phyloP scores from a whole-genome alignment of 257 asterid species.

The Thymus mandschuricus region DNA sequence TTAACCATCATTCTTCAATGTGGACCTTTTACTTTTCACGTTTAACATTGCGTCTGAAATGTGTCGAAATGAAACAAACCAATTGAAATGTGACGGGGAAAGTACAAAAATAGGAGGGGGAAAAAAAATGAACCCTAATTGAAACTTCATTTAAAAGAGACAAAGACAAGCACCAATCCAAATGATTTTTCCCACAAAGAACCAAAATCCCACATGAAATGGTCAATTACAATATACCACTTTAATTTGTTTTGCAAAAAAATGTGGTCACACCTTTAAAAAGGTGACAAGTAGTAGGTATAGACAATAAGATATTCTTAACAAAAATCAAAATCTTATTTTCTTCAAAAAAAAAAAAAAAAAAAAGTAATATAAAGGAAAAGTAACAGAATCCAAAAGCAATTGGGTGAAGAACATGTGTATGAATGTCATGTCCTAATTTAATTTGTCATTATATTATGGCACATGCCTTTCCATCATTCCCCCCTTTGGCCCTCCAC shows the following conservation, averaged over 20 bases:
- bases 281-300: constrained; percentile 35
- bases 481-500: constrained; percentile 36
- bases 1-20: too few species aligned
- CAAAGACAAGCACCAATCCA: constrained; percentile 34
- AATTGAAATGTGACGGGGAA: too few species aligned
- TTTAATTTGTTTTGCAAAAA: constrained; percentile 3
- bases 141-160: constrained; percentile 15
- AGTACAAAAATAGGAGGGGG: not conserved
- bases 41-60: too few species aligned
- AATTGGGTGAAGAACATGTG: constrained; percentile 29
- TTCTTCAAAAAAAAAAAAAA: not conserved
- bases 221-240: constrained; percentile 19
- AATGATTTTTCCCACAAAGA: constrained; percentile 33
- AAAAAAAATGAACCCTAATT: not conserved
- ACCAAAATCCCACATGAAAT: constrained; percentile 37
- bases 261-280: constrained; percentile 28
- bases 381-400: not conserved
- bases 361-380: too few species aligned
- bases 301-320: constrained; percentile 20
- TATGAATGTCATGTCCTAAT: constrained; percentile 31
- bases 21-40: too few species aligned
- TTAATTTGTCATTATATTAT: constrained; percentile 31
- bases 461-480: constrained; percentile 46
- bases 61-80: too few species aligned
- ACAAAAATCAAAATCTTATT: not conserved